Conservation (phyloP, 768 basidiomycete species). For the Lactarius quietus region DNA sequence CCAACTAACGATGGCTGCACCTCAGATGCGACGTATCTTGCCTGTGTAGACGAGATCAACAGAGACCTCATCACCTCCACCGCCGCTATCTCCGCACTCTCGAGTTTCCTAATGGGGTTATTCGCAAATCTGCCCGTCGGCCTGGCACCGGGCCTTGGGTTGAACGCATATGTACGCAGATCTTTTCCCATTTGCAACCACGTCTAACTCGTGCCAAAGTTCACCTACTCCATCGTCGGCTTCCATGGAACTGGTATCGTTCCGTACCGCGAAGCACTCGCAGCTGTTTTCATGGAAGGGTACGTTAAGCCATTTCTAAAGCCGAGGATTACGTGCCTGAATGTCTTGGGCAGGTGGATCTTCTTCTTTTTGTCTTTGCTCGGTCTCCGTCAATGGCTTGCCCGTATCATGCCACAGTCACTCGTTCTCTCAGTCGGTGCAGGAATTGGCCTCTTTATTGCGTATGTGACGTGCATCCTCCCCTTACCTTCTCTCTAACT, state of each 20-base stretch:
- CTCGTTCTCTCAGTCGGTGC: constrained; percentile 81
- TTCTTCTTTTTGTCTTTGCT: constrained; percentile 77
- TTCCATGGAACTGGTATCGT: constrained; percentile 73
- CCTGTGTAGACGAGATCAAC: constrained; percentile 56
- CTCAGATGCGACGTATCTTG: constrained; percentile 48
- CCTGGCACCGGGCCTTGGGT: constrained; percentile 80
- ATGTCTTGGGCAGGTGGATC: constrained; percentile 52
- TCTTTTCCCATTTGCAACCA: background rate
- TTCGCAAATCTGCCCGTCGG: constrained; percentile 88
- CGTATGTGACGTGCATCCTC: constrained; percentile 31
- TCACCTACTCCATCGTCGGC: constrained; percentile 85
- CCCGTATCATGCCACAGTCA: constrained; percentile 84
- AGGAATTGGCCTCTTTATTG: constrained; percentile 86
- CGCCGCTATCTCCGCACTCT: constrained; percentile 68
- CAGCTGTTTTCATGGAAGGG: constrained; percentile 88
- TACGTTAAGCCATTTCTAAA: constrained; percentile 34
- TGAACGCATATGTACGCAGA: constrained; percentile 69
- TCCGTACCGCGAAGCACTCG: constrained; percentile 73
- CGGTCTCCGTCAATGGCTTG: constrained; percentile 87
- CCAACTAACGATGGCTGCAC: constrained; percentile 52
- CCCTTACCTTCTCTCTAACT: background rate
- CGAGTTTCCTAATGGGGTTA: constrained; percentile 79
- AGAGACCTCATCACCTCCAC: constrained; percentile 82
- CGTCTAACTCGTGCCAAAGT: constrained; percentile 40
- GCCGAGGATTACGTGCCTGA: background rate